Percentiles rank a stretch among this genome's conserved stretches.
Conservation (phyloP, 2,329 filamentous ascomycete species). For the Exophiala oligosperma region DNA sequence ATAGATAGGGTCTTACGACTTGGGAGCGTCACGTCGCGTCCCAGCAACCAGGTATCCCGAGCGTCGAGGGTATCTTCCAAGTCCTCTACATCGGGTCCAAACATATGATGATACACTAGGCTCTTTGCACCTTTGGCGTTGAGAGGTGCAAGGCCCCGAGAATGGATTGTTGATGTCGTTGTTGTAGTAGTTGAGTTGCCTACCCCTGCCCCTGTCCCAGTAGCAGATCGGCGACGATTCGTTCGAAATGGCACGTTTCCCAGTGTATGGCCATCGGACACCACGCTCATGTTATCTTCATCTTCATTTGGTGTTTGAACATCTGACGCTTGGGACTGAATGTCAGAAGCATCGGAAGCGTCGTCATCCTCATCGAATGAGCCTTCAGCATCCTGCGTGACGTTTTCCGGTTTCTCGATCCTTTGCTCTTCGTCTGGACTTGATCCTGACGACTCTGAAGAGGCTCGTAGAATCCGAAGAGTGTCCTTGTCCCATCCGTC, state of each 20-base stretch:
- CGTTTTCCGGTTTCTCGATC: not conserved
- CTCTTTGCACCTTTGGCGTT: slow-evolving; percentile 42
- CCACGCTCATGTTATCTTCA: slow-evolving; percentile 4
- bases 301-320: slow-evolving; percentile 12
- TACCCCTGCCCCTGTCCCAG: not conserved
- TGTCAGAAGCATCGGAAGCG: slow-evolving; percentile 1
- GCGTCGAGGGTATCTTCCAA: slow-evolving; percentile 48
- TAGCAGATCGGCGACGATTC: not conserved
- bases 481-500: slow-evolving; percentile 27
- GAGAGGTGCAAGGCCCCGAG: slow-evolving; percentile 39
- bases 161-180: slow-evolving; percentile 31
- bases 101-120: slow-evolving; percentile 49
- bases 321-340: slow-evolving; percentile 7
- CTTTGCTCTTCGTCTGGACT: slow-evolving; percentile 13
- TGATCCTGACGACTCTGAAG: slow-evolving; percentile 22
- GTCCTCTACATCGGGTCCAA: slow-evolving; percentile 53
- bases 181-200: not conserved
- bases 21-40: slow-evolving; percentile 52
- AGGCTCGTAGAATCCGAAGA: slow-evolving; percentile 21
- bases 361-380: slow-evolving; percentile 7
- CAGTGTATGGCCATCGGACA: slow-evolving; percentile 5
- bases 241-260: not conserved
- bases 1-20: slow-evolving; percentile 39
- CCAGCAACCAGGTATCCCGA: slow-evolving; percentile 51
- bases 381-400: not conserved